phyloP scores from a whole-genome alignment of 1,284 basidiomycete species.

The Rhodotorula glutinis region DNA sequence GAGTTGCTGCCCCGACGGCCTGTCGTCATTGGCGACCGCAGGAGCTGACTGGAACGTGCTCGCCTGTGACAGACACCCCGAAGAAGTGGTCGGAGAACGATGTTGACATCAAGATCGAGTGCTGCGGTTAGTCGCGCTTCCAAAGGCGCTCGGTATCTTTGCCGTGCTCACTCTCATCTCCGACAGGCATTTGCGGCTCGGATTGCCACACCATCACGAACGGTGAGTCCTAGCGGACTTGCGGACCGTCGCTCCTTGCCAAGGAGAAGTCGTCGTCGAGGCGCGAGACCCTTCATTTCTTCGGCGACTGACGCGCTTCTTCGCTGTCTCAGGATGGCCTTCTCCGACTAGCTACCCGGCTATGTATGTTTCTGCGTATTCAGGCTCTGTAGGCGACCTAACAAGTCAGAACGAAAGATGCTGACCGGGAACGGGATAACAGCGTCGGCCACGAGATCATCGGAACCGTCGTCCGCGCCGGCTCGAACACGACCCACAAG shows the following conservation, averaged over 20 bases:
- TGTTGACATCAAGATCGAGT: conserved; percentile 32
- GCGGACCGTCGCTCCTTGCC: too few species aligned
- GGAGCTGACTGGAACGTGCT: neutral
- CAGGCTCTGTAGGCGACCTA: neutral
- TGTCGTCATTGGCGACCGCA: too few species aligned
- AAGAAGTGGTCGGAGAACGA: conserved; percentile 33
- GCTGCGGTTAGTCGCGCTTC: neutral
- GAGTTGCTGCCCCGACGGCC: too few species aligned
- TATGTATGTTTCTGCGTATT: neutral
- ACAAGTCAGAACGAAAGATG: neutral
- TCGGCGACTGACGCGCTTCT: neutral
- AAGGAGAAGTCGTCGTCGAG: too few species aligned
- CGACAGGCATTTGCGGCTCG: conserved; percentile 14
- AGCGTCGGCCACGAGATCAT: conserved; percentile 29
- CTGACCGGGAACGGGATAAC: neutral
- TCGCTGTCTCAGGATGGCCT: conserved; percentile 16
- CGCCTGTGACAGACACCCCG: conserved; percentile 25
- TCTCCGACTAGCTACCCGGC: conserved; percentile 24
- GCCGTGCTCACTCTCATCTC: too few species aligned
- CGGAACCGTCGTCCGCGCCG: conserved; percentile 52
- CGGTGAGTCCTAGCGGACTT: conserved; percentile 1
- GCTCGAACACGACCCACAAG: conserved; percentile 48
- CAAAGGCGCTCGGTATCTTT: too few species aligned
- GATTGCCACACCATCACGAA: conserved; percentile 31
- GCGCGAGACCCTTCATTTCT: too few species aligned